Percentiles rank a stretch among this genome's conserved stretches.
Evolutionary conservation across 345 rosid genomes (phyloP).

Genomic region (Lagerstroemia speciosa): DNA sequence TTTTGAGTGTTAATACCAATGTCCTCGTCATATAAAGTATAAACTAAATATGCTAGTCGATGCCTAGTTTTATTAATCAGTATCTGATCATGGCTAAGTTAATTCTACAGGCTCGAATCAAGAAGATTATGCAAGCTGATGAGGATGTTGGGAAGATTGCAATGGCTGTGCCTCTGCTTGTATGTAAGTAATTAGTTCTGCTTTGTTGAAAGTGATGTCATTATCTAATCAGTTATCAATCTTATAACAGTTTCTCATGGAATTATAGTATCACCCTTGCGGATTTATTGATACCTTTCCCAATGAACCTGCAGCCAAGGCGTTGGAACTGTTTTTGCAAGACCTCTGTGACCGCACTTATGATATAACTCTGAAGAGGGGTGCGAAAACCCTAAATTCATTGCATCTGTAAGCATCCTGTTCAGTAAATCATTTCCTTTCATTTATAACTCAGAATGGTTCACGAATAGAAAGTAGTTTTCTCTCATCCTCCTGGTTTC

Average conservation of each 20-base stretch:
- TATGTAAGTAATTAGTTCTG: constrained; percentile 38
- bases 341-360: constrained; percentile 68
- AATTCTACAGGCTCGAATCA: constrained; percentile 44
- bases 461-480: neutral
- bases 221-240: neutral
- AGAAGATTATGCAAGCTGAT: constrained; percentile 81
- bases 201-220: neutral
- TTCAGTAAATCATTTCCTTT: neutral
- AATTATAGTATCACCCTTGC: neutral
- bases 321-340: constrained; percentile 64
- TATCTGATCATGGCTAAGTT: neutral
- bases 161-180: constrained; percentile 73
- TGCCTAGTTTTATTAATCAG: neutral
- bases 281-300: neutral
- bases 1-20: no score
- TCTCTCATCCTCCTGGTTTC: neutral
- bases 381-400: constrained; percentile 50
- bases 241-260: neutral
- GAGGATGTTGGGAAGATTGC: constrained; percentile 77
- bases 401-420: constrained; percentile 44
- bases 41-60: neutral
- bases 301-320: constrained; percentile 45
- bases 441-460: neutral
- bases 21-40: neutral
- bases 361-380: constrained; percentile 41